Conservation (phyloP, 2,329 filamentous ascomycete species). For the Trichophyton verrucosum region DNA sequence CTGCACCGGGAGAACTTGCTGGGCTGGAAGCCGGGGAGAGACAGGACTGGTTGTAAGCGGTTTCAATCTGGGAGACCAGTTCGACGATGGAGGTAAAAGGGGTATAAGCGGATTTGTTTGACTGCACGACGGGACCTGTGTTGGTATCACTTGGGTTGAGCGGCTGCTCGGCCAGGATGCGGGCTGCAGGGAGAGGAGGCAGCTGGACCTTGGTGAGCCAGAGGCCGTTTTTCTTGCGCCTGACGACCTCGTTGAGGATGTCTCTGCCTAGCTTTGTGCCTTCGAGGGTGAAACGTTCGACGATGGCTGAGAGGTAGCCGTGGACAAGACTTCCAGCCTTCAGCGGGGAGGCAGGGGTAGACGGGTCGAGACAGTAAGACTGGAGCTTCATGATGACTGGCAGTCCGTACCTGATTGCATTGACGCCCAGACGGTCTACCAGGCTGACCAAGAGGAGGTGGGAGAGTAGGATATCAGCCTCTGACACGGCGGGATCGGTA, state of each 20-base stretch:
- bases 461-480: constrained; percentile 62
- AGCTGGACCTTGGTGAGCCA: constrained; percentile 67
- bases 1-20: constrained; percentile 54
- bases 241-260: constrained; percentile 62
- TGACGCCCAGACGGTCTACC: constrained; percentile 67
- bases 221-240: constrained; percentile 59
- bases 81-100: constrained; percentile 63
- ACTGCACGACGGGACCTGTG: neutral
- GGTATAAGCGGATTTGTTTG: constrained; percentile 35
- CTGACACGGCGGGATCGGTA: constrained; percentile 54
- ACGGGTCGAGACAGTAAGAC: constrained; percentile 52
- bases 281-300: constrained; percentile 66
- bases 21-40: constrained; percentile 58
- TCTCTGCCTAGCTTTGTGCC: constrained; percentile 54
- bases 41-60: constrained; percentile 47
- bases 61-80: constrained; percentile 62
- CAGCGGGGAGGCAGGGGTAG: constrained; percentile 53
- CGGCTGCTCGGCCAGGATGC: constrained; percentile 34
- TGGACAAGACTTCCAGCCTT: constrained; percentile 74
- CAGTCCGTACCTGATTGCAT: constrained; percentile 63
- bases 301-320: constrained; percentile 74
- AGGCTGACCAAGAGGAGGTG: constrained; percentile 65
- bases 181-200: constrained; percentile 49
- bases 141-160: constrained; percentile 22
- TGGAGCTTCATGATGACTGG: constrained; percentile 85